Evolutionary conservation across 2,329 filamentous ascomycete species (phyloP), one percentile per base, ranked within the genome.

Genomic region (Aspergillus unguis): DNA sequence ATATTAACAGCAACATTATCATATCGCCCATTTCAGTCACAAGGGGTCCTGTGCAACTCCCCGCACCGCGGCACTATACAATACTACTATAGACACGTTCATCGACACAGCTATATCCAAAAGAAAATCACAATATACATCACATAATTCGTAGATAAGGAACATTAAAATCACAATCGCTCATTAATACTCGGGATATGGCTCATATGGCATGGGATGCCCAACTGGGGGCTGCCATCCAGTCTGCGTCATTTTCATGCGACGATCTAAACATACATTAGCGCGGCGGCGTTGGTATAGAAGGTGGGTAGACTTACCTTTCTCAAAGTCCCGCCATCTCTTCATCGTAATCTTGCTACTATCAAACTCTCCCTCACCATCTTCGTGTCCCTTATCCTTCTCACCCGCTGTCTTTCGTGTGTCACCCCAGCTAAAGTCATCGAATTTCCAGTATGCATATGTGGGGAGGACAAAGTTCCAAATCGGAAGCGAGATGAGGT

Each of bases 321-420:
- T 83, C 78, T 99, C 94, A 69, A 97, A 99, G 74, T 99, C 94
- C 58, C 86, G 88, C 94, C 94, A 99, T 63, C 94, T 80, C 80
- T 96, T 96, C 94, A 99, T 99, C 35, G 92, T 96, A 70, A 99
- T 99, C 83, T 96, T 95, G 73, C 87, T 95, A 72, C 88, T 95
- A 73, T 99, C 95, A 65, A 99, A 99, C 73, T 97, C 94, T 58
- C 94, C 94, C 73, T 96, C 90, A 58, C 87, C 87, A 66, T 92
- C 92, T 10, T 66, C 69, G 57, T 91, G 85, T 31, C 90, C 88
- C 75, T 92, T 94, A 78, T 92, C 86, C 76, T 88, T 90, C 67
- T 96, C 92, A 28, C 92, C 92, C 0, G 86, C 89, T 37, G 92
- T 96, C 83, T 97, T 95, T 57, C 94, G 85, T 50, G 94, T 99